Base-by-base conservation (phyloP, 2,329 filamentous ascomycete genomes). In the Pestalotiopsis sp. region DNA sequence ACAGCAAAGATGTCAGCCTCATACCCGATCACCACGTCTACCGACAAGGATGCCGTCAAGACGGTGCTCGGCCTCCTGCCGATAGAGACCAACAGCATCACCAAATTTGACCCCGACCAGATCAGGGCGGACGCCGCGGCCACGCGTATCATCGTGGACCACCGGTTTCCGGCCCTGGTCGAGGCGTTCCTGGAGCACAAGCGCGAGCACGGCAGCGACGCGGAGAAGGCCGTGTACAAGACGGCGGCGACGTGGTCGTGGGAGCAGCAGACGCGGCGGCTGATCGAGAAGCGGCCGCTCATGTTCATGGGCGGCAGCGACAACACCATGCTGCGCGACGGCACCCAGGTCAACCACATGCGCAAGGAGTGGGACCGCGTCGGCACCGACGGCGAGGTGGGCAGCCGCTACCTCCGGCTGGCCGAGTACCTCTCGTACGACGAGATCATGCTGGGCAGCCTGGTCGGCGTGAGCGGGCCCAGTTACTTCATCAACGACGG, bases 401-500 rank as follows among this genome's bases (percentile, higher is more conserved):
- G 36, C 4, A 73, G 76, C 41, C n/a, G 14, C 1, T 23, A 69
- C 27, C 52, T 77, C 4, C 62, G 31, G 11, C 71, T 79, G 1
- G 3, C 45, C 2, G 74, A 78, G 0, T 77, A 77, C 66, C 70
- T 80, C 6, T 78, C 75, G 65, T 80, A 80, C 61, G 78, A 80
- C 62, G 78, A 79, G 69, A 79, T 80, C 5, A 77, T 80, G 77
- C 71, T 79, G 6, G 70, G 76, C 7, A 76, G 76, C 39, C 69
- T 80, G 9, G 27, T 79, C 0, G 78, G 74, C 2, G 75, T 78
- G 14, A 78, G 77, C 67, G 72, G 75, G 1, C 72, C 76, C 0
- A 78, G 77, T 58, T 73, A 70, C 36, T 79, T 79, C 70, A 71
- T 78, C 61, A 79, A 80, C 64, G 70, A 76, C 36, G 77, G 78